A percentile compares a stretch with the other conserved stretches of the same genome.
Conservation (phyloP, 345 rosid genomes). For the Rhizophora apiculata region DNA sequence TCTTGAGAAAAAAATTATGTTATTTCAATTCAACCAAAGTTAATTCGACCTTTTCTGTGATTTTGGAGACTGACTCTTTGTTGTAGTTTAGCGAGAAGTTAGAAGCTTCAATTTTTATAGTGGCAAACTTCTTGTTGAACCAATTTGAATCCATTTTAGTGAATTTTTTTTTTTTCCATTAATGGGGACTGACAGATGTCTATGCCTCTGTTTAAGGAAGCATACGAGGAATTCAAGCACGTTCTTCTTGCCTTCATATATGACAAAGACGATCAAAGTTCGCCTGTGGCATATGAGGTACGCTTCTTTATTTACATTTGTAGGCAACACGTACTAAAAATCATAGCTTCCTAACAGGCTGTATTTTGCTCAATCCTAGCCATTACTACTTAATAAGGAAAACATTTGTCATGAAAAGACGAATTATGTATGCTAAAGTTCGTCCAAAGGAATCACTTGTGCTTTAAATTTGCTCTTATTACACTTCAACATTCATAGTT, state of each 20-base stretch:
- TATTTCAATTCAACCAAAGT: too few relatives aligned
- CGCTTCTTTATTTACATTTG: background rate
- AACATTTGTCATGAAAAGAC: too few relatives aligned
- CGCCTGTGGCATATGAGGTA: conserved; percentile 94
- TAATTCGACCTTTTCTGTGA: too few relatives aligned
- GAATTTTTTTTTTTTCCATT: background rate
- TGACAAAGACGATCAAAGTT: conserved; percentile 66
- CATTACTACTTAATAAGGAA: background rate
- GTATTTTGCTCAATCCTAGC: background rate
- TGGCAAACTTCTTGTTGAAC: too few relatives aligned
- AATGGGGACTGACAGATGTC: conserved; percentile 24
- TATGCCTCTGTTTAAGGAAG: conserved; percentile 71
- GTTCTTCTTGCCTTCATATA: conserved; percentile 86
- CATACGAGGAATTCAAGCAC: conserved; percentile 97
- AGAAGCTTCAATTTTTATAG: too few relatives aligned
- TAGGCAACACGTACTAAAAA: background rate
- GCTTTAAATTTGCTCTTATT: background rate
- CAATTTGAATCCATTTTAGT: too few relatives aligned
- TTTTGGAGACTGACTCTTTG: too few relatives aligned
- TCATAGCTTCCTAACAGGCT: background rate
- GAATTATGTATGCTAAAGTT: too few relatives aligned
- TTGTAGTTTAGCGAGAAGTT: too few relatives aligned
- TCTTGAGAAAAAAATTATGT: background rate
- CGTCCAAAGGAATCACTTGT: background rate
- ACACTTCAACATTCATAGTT: background rate